Percentiles rank a stretch among this genome's conserved stretches.
These are phyloP conservation scores for Hura crepitans DNA, from an alignment of 441 rosid genomes.

Conservation along the genomic window DNA sequence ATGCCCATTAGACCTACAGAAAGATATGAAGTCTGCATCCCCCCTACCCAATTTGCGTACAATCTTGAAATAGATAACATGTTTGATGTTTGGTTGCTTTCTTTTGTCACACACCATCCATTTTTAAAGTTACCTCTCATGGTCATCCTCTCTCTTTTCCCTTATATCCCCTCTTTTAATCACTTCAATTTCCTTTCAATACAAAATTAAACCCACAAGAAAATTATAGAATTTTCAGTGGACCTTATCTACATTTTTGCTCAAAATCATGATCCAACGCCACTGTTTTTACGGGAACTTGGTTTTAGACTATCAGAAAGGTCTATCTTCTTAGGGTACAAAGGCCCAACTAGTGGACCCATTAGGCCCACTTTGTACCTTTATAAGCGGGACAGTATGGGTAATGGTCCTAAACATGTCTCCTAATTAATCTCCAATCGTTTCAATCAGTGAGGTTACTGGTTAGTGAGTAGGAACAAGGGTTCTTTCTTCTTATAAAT, in stretches of 20 bases:
- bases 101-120: constrained; percentile 44
- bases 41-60: constrained; percentile 14
- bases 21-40: constrained; percentile 17
- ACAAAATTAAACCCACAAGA: neutral
- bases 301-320: constrained; percentile 12
- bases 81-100: constrained; percentile 33
- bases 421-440: constrained; percentile 14
- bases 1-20: neutral
- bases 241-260: constrained; percentile 1
- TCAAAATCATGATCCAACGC: neutral
- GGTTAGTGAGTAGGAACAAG: neutral
- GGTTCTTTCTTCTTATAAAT: neutral
- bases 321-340: constrained; percentile 14
- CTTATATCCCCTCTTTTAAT: neutral
- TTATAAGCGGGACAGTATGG: constrained; percentile 12
- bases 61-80: constrained; percentile 19
- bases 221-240: neutral
- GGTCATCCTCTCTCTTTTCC: constrained; percentile 33
- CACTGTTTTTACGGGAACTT: neutral
- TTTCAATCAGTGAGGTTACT: neutral
- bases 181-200: constrained; percentile 2
- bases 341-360: constrained; percentile 21
- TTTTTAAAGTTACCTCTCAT: constrained; percentile 42
- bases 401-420: constrained; percentile 9
- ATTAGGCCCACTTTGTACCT: constrained; percentile 18